These are phyloP conservation scores for Ceratobasidium sp. DNA, from an alignment of 1,284 basidiomycete species.

Conservation along the genomic window DNA sequence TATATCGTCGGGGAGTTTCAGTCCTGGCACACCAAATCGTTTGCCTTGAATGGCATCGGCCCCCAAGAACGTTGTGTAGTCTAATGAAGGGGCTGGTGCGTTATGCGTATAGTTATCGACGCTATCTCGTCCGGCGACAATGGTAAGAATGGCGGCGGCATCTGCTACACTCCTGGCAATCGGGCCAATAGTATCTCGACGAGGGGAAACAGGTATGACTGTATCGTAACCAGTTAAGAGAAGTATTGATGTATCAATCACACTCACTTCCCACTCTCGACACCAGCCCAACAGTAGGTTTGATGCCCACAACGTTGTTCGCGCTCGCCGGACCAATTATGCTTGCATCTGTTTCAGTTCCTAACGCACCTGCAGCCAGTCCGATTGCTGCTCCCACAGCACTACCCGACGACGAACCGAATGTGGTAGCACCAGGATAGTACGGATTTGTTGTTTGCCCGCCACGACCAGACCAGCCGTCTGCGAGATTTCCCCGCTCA, in stretches of 20 bases:
- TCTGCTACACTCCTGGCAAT: constrained; percentile 65
- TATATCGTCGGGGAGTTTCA: constrained; percentile 28
- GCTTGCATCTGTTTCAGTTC: constrained; percentile 53
- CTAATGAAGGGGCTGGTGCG: constrained; percentile 60
- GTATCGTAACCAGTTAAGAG: constrained; percentile 25
- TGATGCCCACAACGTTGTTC: constrained; percentile 64
- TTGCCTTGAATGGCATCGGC: constrained; percentile 59
- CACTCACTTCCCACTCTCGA: constrained; percentile 64
- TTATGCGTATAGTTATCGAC: constrained; percentile 67
- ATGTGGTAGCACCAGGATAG: constrained; percentile 64
- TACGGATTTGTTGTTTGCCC: constrained; percentile 69
- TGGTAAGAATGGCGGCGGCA: constrained; percentile 62
- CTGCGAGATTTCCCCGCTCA: constrained; percentile 61
- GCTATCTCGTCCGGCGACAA: constrained; percentile 64
- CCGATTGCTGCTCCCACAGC: constrained; percentile 68
- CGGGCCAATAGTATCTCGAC: constrained; percentile 71
- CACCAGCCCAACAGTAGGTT: constrained; percentile 66
- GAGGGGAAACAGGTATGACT: constrained; percentile 66
- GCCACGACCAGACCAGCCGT: constrained; percentile 70
- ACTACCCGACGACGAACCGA: constrained; percentile 69
- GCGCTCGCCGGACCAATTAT: constrained; percentile 59
- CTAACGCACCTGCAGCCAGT: constrained; percentile 56
- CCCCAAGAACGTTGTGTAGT: constrained; percentile 61
- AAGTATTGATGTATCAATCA: constrained; percentile 30
- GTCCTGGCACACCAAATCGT: constrained; percentile 63